Evolutionary conservation across 768 basidiomycete species (phyloP).

Genomic region (Leccinum broughii): DNA sequence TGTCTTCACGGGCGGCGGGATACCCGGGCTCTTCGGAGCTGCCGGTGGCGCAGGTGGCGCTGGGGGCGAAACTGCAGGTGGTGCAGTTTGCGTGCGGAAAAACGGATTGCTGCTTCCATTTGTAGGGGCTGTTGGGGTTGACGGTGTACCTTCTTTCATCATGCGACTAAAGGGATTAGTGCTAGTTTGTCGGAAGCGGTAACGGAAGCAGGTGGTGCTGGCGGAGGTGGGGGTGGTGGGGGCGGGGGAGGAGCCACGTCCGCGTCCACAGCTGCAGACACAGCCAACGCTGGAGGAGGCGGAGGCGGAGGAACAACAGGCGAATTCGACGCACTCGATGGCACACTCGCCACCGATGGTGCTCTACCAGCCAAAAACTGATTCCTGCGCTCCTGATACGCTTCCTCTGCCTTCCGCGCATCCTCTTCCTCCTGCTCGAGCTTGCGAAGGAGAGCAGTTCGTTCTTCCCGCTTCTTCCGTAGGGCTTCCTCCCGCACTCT

Average conservation of each 20-base stretch:
- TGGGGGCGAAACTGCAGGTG: conserved; percentile 37
- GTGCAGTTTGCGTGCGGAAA: conserved; percentile 51
- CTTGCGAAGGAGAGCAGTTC: conserved; percentile 64
- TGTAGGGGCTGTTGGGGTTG: conserved; percentile 27
- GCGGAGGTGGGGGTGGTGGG: conserved; percentile 30
- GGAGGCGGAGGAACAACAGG: conserved; percentile 42
- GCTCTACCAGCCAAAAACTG: conserved; percentile 42
- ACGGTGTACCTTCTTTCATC: conserved; percentile 46
- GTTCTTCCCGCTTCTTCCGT: conserved; percentile 72
- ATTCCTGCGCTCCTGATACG: conserved; percentile 34
- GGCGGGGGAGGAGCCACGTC: conserved; percentile 10
- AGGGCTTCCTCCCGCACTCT: conserved; percentile 68
- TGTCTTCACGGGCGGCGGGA: conserved; percentile 51
- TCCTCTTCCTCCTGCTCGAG: conserved; percentile 70
- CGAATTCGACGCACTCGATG: conserved; percentile 27
- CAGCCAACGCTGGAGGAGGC: conserved; percentile 33
- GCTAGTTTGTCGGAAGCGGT: conserved; percentile 47
- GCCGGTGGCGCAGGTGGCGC: not conserved
- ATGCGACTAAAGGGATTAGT: conserved; percentile 84
- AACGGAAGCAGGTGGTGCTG: conserved; percentile 28
- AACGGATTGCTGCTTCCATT: conserved; percentile 75
- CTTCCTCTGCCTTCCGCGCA: conserved; percentile 48
- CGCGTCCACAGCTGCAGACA: conserved; percentile 22
- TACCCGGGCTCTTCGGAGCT: conserved; percentile 34
- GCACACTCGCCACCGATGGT: conserved; percentile 28